Evolutionary conservation across 345 rosid species (phyloP).

Genomic region (Salix koriyanagi): DNA sequence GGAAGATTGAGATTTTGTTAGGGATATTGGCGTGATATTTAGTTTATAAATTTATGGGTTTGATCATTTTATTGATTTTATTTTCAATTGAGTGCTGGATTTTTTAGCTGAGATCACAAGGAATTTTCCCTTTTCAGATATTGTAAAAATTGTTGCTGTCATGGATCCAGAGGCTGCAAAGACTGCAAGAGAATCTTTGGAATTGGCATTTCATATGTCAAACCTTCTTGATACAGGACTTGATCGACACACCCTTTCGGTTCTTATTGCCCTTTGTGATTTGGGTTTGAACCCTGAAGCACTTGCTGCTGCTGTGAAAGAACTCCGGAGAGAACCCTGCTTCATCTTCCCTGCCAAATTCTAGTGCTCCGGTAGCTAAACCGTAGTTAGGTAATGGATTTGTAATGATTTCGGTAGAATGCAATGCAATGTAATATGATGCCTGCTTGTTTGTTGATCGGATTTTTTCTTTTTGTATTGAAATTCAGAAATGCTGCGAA

Average conservation of each 20-base stretch:
- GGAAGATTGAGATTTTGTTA: neutral
- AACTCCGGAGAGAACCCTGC: neutral
- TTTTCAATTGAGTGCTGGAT: neutral
- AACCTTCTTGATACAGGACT: conserved; percentile 11
- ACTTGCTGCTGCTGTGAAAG: conserved; percentile 8
- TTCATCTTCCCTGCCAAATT: neutral
- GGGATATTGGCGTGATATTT: neutral
- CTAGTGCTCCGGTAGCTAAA: neutral
- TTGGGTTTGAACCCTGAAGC: conserved; percentile 19
- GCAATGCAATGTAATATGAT: neutral
- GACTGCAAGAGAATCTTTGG: conserved; percentile 7
- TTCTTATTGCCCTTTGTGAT: conserved; percentile 11
- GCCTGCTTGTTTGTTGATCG: neutral
- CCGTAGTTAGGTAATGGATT: neutral
- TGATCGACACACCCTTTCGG: conserved; percentile 12
- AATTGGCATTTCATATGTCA: conserved; percentile 10
- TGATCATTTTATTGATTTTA: neutral
- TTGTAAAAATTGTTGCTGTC: neutral
- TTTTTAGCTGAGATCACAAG: neutral
- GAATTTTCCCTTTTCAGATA: neutral
- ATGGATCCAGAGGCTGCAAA: conserved; percentile 11
- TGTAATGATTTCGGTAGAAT: neutral
- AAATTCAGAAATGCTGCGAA: neutral
- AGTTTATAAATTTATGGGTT: neutral
- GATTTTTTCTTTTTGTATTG: neutral